These are phyloP conservation scores for Russula emetica DNA, from an alignment of 768 basidiomycete species.

Conservation along the genomic window DNA sequence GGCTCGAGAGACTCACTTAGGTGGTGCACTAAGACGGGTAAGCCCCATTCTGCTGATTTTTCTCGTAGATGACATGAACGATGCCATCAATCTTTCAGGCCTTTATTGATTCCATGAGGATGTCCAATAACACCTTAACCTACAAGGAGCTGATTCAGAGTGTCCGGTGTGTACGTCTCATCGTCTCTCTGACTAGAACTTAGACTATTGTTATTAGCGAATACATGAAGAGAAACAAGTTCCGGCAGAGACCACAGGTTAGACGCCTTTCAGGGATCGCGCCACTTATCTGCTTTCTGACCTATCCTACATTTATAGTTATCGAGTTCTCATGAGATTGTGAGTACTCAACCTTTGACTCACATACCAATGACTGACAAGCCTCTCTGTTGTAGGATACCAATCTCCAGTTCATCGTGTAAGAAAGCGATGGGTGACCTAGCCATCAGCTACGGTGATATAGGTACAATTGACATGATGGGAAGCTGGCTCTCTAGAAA, in stretches of 20 bases:
- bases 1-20: background rate
- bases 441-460: no score
- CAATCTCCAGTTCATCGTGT: background rate
- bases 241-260: constrained; percentile 4
- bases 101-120: background rate
- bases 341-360: background rate
- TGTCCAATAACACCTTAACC: background rate
- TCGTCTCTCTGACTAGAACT: background rate
- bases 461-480: no score
- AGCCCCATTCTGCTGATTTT: background rate
- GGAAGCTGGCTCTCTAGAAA: background rate
- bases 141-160: background rate
- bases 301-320: background rate
- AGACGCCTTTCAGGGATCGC: background rate
- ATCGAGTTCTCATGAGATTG: constrained; percentile 10
- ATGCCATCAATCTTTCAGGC: background rate
- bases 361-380: background rate
- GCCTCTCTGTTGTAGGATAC: constrained; percentile 1
- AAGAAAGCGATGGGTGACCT: background rate
- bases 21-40: constrained; percentile 6
- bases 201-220: background rate
- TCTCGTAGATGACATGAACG: background rate
- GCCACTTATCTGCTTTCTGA: background rate
- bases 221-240: background rate
- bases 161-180: background rate